Base-by-base conservation (phyloP, 768 basidiomycete species). In the Tricholoma flavovirens region DNA sequence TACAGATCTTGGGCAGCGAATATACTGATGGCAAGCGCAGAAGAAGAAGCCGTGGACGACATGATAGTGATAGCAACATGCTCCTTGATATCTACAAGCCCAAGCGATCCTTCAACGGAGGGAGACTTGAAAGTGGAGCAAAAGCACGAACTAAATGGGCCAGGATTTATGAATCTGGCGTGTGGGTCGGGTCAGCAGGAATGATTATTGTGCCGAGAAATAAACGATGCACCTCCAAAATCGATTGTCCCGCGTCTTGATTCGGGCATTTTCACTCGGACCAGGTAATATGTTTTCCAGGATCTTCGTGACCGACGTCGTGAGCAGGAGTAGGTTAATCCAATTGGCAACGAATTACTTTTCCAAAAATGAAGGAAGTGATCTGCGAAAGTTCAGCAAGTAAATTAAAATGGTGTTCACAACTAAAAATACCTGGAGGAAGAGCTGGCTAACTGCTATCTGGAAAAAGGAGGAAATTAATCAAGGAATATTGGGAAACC, bases 1-100 rank as follows among this genome's bases (percentile, higher is more conserved):
- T 79, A 82, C 15, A 83, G 65, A 57, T 82, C 79, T 19, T 82
- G 71, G 1, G 80, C 73, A 2, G 81, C 80, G 54, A 81, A 79
- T 54, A 81, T 75, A 49, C 77, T 77, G 63, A 82, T 81, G 1
- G 80, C 79, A 15, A 77, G 65, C 1, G 81, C 80, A 1, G 78
- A 75, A 0, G 69, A 65, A 0, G 80, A 79, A 0, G 82, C 80
- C 2, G 82, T 82, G 11, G 77, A 78, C 0, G 79, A 62, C 78
- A 83, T 80, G 40, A 81, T 80, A 26, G 79, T 77, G 42, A 82
- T 79, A 4, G 76, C 75, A 0, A 81, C 78, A 57, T 82, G 82
- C 58, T 83, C 82, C 56, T 74, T 73, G 59, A 71, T 62, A 29
- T 61, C 60, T 61, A 42, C 9, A 53, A 48, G 48, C 49, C 12